Evolutionary conservation across 768 basidiomycete genomes (phyloP).

Genomic region (Rhodotorula graminis): DNA sequence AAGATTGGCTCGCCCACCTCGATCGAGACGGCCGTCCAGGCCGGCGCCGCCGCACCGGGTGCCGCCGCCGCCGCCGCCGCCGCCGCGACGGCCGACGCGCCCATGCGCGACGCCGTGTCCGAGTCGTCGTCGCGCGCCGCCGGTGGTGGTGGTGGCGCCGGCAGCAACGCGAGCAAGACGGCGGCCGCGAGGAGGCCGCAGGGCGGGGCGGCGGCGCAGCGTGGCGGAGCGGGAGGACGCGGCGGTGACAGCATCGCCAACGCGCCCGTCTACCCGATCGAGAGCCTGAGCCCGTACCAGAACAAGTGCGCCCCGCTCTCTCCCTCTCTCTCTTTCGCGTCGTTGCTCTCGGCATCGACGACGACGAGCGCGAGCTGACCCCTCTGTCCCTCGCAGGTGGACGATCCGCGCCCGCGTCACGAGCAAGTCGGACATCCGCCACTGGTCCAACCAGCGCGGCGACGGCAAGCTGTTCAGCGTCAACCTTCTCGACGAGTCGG

Average conservation of each 20-base stretch:
- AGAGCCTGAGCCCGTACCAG: constrained; percentile 90
- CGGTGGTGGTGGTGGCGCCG: constrained; percentile 44
- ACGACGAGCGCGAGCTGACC: too few species aligned
- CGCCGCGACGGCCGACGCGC: constrained; percentile 19
- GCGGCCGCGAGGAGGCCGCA: constrained; percentile 8
- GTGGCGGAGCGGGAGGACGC: constrained; percentile 1
- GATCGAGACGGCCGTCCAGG: constrained; percentile 33
- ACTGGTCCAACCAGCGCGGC: constrained; percentile 82
- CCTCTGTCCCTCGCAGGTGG: constrained; percentile 55
- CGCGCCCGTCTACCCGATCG: constrained; percentile 70
- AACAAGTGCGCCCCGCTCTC: constrained; percentile 57
- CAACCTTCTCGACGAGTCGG: constrained; percentile 89
- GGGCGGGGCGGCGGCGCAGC: constrained; percentile 11
- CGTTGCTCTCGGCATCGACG: too few species aligned
- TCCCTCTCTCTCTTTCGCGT: too few species aligned
- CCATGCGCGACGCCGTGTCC: constrained; percentile 3
- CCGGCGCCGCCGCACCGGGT: constrained; percentile 48
- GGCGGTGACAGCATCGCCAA: constrained; percentile 15
- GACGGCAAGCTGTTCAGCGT: constrained; percentile 94
- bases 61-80: constrained; percentile 45
- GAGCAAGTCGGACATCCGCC: constrained; percentile 78
- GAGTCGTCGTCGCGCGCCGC: constrained; percentile 32
- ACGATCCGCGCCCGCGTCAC: constrained; percentile 92
- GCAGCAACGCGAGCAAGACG: constrained; percentile 37
- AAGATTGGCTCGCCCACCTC: constrained; percentile 67